Evolutionary conservation across 1,284 basidiomycete species (phyloP), one percentile per base, ranked within the genome.

Genomic region (Ustilago xerochloae): DNA sequence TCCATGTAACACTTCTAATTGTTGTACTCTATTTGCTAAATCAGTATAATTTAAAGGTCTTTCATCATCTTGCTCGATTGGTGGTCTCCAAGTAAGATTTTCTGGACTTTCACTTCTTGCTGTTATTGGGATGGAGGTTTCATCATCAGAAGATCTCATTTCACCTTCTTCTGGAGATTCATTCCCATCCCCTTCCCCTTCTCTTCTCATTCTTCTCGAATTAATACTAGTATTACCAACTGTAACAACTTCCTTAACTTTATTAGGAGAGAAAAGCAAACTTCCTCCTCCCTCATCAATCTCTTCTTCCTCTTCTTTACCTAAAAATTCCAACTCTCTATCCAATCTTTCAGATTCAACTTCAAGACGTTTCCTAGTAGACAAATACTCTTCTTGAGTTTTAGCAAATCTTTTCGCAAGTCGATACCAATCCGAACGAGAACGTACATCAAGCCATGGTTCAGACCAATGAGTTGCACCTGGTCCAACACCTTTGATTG

Each of bases 141-240:
- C 65, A 18, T 56, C 66, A 20, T 68, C 62, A 4, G 71, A 73
- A 5, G 71, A 72, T 10, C 47, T 32, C 68, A 75, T 75, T 45
- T 75, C 68, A 15, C 73, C 73, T 45, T 75, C 73, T 36, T 75
- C 73, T 1, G 64, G 68, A 18, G 67, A 66, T 13, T 75, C 72
- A 20, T 66, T 39, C 16, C 54, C 63, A 29, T 65, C 68, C 16
- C 54, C 52, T 3, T 26, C 59, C 18, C 57, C 59, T 30, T 57
- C 48, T 1, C 12, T 22, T 55, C 28, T 30, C 33, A 38, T 20
- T 18, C 5, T 32, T 29, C 64, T 49, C 7, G 67, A 49, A n/a
- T 62, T 62, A 46, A 53, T 30, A 9, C 46, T 48, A 8, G 69
- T 66, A 20, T 63, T 72, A 26, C 57, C 49, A 7, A 58, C 54